These are phyloP conservation scores for Triticum turgidum DNA, from an alignment of 176 grass and related monocot genomes.

Conservation along the genomic window DNA sequence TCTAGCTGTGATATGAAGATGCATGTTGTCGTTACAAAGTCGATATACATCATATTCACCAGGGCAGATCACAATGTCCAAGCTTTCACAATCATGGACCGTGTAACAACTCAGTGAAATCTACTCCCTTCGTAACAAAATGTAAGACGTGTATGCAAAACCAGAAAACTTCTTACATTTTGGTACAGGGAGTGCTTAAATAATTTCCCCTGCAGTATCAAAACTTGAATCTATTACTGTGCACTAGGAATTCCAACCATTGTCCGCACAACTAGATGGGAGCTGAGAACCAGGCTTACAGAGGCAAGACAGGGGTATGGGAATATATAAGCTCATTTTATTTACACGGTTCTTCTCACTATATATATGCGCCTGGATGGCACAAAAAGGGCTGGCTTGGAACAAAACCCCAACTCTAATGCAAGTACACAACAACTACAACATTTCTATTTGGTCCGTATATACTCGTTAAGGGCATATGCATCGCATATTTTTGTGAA, in stretches of 20 bases:
- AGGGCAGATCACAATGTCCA: not conserved
- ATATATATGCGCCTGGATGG: not conserved
- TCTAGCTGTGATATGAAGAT: not conserved
- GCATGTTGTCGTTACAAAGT: not conserved
- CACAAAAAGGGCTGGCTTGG: not conserved
- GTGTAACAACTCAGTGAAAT: not conserved
- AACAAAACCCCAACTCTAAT: conserved; percentile 1
- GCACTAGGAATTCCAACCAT: not conserved
- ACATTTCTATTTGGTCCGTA: conserved; percentile 2
- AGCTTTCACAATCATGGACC: not conserved
- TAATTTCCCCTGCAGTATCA: not conserved
- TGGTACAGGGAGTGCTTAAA: no score
- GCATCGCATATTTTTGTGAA: not conserved
- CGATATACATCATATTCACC: not conserved
- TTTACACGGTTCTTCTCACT: conserved; percentile 29
- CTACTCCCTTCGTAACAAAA: no score
- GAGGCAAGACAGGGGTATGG: not conserved
- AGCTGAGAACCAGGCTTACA: conserved; percentile 5
- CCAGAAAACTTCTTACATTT: no score
- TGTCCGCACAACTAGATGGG: conserved; percentile 6
- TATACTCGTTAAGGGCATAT: not conserved
- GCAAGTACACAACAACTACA: not conserved
- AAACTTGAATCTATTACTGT: not conserved
- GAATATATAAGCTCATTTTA: conserved; percentile 8
- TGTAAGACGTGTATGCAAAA: no score